These are phyloP conservation scores for Candida verbasci DNA, from an alignment of 805 yeast species.

Conservation along the genomic window DNA sequence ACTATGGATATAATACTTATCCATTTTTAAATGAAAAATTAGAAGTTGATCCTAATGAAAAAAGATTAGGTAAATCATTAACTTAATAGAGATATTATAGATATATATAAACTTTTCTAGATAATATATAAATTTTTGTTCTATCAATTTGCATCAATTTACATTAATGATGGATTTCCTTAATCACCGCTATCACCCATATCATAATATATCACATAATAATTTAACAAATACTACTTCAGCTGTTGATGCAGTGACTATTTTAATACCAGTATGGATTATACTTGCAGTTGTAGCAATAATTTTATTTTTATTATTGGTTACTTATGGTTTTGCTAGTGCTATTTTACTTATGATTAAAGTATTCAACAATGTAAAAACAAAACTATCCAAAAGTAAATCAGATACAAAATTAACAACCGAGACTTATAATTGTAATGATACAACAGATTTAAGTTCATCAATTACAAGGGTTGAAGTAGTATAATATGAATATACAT, in stretches of 20 bases:
- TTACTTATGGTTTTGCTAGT: slow-evolving; percentile 2
- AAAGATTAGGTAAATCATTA: slow-evolving; percentile 6
- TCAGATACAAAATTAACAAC: neutral
- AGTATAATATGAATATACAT: neutral
- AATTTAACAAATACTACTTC: no score
- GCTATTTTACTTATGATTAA: neutral
- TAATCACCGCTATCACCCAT: no score
- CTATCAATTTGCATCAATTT: neutral
- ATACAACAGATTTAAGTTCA: slow-evolving; percentile 1
- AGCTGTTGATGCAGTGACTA: no score
- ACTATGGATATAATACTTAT: slow-evolving; percentile 26
- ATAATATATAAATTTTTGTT: neutral
- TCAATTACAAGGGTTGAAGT: slow-evolving; percentile 4
- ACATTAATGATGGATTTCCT: neutral
- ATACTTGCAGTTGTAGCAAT: neutral
- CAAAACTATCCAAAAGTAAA: neutral
- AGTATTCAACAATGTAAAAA: neutral
- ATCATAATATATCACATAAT: no score
- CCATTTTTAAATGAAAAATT: slow-evolving; percentile 2
- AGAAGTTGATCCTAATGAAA: slow-evolving; percentile 9
- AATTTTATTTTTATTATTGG: neutral
- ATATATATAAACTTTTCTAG: neutral
- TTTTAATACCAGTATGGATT: slow-evolving; percentile 4
- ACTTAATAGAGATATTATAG: neutral
- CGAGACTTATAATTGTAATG: neutral